Percentiles rank a stretch among this genome's conserved stretches.
These are phyloP conservation scores for Rhododendron mucronatum DNA, from an alignment of 148 eudicot genomes.

Conservation along the genomic window DNA sequence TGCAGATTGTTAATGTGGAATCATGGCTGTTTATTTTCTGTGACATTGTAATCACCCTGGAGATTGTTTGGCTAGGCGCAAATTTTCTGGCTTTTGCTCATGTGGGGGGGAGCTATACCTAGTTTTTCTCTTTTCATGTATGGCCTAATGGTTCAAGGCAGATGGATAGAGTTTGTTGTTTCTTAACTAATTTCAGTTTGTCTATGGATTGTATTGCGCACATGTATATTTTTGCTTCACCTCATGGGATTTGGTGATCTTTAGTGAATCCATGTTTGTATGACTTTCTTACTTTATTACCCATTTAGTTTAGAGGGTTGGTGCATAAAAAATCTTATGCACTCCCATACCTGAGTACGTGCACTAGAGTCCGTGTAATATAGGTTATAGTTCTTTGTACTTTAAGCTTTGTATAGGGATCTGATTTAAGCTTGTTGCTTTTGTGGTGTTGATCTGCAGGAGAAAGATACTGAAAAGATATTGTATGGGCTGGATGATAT, in stretches of 20 bases:
- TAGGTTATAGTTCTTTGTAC: not conserved
- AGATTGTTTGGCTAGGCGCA: too few species aligned
- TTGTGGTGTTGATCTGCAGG: slow-evolving; percentile 42
- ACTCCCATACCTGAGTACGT: not conserved
- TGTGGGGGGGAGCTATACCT: not conserved
- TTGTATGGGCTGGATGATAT: slow-evolving; percentile 94
- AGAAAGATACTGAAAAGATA: slow-evolving; percentile 63
- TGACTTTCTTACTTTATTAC: not conserved
- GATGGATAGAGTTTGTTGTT: not conserved
- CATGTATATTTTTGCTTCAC: not conserved
- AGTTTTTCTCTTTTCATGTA: not conserved
- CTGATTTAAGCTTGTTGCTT: not conserved
- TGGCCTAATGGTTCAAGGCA: not conserved
- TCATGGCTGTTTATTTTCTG: too few species aligned
- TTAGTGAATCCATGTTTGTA: not conserved
- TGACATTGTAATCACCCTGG: too few species aligned
- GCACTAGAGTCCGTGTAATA: not conserved
- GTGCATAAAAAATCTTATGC: not conserved
- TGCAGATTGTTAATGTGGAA: too few species aligned
- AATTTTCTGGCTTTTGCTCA: too few species aligned
- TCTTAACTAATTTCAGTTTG: not conserved
- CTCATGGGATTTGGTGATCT: not conserved
- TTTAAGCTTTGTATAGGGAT: not conserved
- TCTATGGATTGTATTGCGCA: not conserved
- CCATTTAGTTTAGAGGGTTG: not conserved